Evolutionary conservation across 108 stramenopile genomes (phyloP).

Genomic region (Nannochloropsis granulata): DNA sequence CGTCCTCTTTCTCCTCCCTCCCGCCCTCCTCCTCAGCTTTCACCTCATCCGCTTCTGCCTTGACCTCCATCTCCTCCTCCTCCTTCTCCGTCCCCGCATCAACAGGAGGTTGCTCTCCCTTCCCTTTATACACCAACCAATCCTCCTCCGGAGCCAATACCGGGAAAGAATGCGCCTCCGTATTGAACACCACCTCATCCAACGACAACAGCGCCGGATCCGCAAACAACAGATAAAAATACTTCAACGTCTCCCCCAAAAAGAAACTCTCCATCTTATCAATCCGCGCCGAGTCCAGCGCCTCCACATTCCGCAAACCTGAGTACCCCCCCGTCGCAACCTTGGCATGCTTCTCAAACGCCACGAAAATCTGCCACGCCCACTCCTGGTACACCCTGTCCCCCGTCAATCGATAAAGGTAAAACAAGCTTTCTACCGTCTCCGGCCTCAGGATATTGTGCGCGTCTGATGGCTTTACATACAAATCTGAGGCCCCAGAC

Average conservation of each 20-base stretch:
- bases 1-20: background rate
- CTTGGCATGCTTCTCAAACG: constrained; percentile 35
- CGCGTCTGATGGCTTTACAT: background rate
- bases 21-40: background rate
- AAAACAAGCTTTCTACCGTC: constrained; percentile 38
- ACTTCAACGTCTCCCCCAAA: constrained; percentile 82
- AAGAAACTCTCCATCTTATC: constrained; percentile 89
- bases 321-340: constrained; percentile 33
- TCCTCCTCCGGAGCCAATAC: background rate
- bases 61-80: background rate
- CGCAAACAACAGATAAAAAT: constrained; percentile 71
- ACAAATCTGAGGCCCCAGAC: background rate
- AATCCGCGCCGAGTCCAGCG: background rate
- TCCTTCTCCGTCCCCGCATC: background rate
- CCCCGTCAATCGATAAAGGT: constrained; percentile 33
- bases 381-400: constrained; percentile 39
- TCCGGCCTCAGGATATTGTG: constrained; percentile 47
- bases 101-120: background rate
- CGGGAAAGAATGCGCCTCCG: constrained; percentile 82
- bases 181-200: constrained; percentile 66
- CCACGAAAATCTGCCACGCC: constrained; percentile 39
- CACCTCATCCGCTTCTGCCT: background rate
- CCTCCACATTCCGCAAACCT: constrained; percentile 18
- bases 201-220: constrained; percentile 45
- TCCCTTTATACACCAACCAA: background rate